A percentile compares a stretch with the other conserved stretches of the same genome.
Evolutionary conservation across 139 green algal species (phyloP).

Genomic region (Spirogloea muscicola): DNA sequence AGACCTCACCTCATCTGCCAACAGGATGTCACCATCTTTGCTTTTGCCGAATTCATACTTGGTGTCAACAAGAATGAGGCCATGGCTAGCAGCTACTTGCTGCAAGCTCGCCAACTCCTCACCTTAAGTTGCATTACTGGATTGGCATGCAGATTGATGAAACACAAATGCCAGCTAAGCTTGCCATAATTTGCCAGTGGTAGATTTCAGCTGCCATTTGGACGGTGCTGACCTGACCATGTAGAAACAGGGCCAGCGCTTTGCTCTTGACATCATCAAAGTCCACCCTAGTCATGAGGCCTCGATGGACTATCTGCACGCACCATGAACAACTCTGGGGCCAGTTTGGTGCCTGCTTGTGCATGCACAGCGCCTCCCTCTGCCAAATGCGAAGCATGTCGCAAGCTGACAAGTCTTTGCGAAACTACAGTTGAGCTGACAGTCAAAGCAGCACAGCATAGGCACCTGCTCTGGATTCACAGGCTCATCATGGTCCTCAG

Average conservation of each 20-base stretch:
- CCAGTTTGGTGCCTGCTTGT: slow-evolving; percentile 3
- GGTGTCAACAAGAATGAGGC: slow-evolving; percentile 92
- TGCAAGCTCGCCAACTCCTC: too few relatives aligned
- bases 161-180: too few relatives aligned
- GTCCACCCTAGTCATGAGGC: slow-evolving; percentile 74
- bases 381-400: not conserved
- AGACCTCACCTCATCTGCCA: slow-evolving; percentile 75
- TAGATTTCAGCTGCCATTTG: too few relatives aligned
- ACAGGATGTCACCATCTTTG: slow-evolving; percentile 61
- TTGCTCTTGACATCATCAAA: slow-evolving; percentile 52
- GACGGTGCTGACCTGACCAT: too few relatives aligned
- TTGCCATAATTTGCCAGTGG: too few relatives aligned
- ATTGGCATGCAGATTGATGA: too few relatives aligned
- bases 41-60: slow-evolving; percentile 75
- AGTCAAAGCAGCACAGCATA: not conserved
- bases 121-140: too few relatives aligned
- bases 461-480: slow-evolving; percentile 66
- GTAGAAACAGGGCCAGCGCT: slow-evolving; percentile 79
- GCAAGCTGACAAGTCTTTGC: not conserved
- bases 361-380: not conserved
- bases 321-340: slow-evolving; percentile 2
- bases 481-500: slow-evolving; percentile 82
- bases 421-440: not conserved
- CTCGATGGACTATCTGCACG: slow-evolving; percentile 54
- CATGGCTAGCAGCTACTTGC: slow-evolving; percentile 70